Evolutionary conservation across 768 basidiomycete genomes (phyloP).

Genomic region (Boletus vermiculosoides): DNA sequence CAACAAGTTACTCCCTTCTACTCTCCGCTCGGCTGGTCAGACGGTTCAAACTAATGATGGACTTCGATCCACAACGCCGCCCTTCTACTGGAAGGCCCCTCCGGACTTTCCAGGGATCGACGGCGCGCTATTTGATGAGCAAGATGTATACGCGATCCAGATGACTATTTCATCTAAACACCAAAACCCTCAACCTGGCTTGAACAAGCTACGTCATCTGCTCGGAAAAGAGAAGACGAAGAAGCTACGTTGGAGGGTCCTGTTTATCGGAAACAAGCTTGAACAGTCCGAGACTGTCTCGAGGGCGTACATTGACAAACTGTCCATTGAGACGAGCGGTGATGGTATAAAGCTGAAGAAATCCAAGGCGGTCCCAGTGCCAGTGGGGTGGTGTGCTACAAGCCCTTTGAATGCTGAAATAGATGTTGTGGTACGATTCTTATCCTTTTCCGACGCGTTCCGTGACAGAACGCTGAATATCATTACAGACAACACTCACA

Average conservation of each 20-base stretch:
- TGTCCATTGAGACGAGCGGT: background rate
- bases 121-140: background rate
- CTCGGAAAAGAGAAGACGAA: background rate
- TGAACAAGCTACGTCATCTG: background rate
- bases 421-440: background rate
- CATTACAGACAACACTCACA: background rate
- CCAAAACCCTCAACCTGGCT: background rate
- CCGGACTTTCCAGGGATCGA: slow-evolving; percentile 1
- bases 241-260: background rate
- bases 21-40: background rate
- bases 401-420: slow-evolving; percentile 1
- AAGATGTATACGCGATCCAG: slow-evolving; percentile 4
- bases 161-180: background rate
- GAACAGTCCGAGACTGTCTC: background rate
- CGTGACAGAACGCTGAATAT: background rate
- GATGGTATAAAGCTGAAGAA: background rate
- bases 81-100: slow-evolving; percentile 3
- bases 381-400: background rate
- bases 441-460: background rate
- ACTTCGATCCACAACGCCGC: background rate
- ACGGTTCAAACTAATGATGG: background rate
- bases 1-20: background rate
- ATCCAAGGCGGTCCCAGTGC: background rate
- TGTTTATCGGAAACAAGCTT: slow-evolving; percentile 2
- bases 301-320: background rate